Evolutionary conservation across 1,284 basidiomycete genomes (phyloP), one percentile per base, ranked within the genome.

Genomic region (Rhodofomes roseus): DNA sequence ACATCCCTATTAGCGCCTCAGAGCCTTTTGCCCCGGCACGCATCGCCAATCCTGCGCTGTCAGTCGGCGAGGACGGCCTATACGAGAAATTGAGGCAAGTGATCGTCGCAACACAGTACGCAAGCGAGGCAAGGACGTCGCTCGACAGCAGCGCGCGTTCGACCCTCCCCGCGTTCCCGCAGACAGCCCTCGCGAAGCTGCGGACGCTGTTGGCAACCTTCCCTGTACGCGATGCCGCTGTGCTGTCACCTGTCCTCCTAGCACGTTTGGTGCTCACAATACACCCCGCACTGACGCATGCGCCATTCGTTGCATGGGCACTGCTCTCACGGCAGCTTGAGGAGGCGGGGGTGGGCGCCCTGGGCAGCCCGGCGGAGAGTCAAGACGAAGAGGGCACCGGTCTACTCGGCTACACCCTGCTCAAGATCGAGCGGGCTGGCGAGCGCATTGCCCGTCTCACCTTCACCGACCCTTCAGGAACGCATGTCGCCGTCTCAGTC

Each of bases 111-210:
- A 83, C 83, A 0, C 85, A 88, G 66, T 81, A 81, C 60, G 84
- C 85, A 0, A 83, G 77, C 66, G 85, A 86, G 68, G 74, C 81
- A 0, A 76, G 79, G 16, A 22, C 50, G 29, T 34, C 50, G 2
- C 50, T 52, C 31, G 50, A 52, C n/a, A 37, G 50, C 34, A 37
- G 31, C 74, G 81, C 61, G 72, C 79, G 0, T 73, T 87, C 8
- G 80, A 84, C 56, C 71, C 72, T 87, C 6, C 81, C 82, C 0
- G 77, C 83, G 0, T 88, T 88, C 65, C 85, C 86, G 0, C 85
- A 87, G 67, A 87, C 85, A 0, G 80, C 85, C 0, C 70, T 87
- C 1, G 70, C 71, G 11, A 87, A 86, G 65, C 76, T 86, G 5
- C 68, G 71, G 2, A 66, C 69, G 1, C 73, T 88, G 0, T 60